These are phyloP conservation scores for Entelexis sorbosivorans DNA, from an alignment of 1,139 yeast genomes.

Conservation along the genomic window DNA sequence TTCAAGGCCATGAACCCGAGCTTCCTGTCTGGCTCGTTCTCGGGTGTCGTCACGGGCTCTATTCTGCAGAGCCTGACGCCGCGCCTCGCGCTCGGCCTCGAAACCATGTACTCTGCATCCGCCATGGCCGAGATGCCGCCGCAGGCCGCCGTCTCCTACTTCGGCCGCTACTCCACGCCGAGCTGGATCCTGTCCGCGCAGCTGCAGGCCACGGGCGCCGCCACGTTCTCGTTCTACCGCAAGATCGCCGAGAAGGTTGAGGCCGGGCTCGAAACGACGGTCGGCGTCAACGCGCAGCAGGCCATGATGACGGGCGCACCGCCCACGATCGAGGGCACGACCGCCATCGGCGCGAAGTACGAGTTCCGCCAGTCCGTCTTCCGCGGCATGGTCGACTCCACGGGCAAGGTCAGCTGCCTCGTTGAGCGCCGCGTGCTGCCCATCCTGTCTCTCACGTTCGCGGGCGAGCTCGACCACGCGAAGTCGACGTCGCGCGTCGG, in stretches of 20 bases:
- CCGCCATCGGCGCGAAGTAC: slow-evolving; percentile 93
- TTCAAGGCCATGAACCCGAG: slow-evolving; percentile 88
- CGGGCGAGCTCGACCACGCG: slow-evolving; percentile 89
- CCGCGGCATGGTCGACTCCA: slow-evolving; percentile 89
- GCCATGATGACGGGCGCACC: slow-evolving; percentile 60
- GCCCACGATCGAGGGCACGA: slow-evolving; percentile 77
- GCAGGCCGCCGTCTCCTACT: slow-evolving; percentile 83
- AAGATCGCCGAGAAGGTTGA: slow-evolving; percentile 96
- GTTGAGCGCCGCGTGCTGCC: slow-evolving; percentile 91
- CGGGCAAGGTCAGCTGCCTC: slow-evolving; percentile 83
- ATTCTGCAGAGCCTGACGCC: slow-evolving; percentile 81
- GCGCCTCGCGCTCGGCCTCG: slow-evolving; percentile 78
- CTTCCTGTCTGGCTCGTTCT: slow-evolving; percentile 57
- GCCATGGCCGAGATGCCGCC: slow-evolving; percentile 62
- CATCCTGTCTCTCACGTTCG: slow-evolving; percentile 75
- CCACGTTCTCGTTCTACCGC: slow-evolving; percentile 88
- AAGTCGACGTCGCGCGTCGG: slow-evolving; percentile 80
- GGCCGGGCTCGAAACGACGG: slow-evolving; percentile 70
- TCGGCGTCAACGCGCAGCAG: slow-evolving; percentile 56
- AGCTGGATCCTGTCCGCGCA: slow-evolving; percentile 94
- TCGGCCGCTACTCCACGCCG: slow-evolving; percentile 78
- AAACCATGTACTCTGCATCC: slow-evolving; percentile 74
- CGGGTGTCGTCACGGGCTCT: slow-evolving; percentile 89
- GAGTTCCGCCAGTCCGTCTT: slow-evolving; percentile 94
- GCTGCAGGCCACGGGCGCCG: slow-evolving; percentile 84